phyloP scores from a whole-genome alignment of 768 basidiomycete genomes.

The Macrocybe gigantea region DNA sequence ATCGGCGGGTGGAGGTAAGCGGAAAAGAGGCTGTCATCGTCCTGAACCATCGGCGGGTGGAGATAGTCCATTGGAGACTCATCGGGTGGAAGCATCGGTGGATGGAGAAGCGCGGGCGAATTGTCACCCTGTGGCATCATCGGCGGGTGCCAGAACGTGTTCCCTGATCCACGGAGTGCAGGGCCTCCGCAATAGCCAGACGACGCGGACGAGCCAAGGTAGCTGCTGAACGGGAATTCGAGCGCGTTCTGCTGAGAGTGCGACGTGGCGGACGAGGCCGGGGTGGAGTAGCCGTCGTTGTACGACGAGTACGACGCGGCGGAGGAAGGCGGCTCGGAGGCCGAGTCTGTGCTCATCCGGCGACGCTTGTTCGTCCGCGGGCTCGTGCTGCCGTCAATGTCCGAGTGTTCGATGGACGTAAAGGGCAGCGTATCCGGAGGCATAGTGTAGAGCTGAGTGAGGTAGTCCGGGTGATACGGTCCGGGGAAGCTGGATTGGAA shows the following conservation, averaged over 20 bases:
- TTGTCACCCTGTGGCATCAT: conserved; percentile 53
- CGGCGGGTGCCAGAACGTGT: conserved; percentile 76
- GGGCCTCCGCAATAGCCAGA: conserved; percentile 29
- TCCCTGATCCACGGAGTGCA: conserved; percentile 50
- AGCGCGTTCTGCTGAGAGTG: conserved; percentile 60
- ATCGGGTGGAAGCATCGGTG: conserved; percentile 61
- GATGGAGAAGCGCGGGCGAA: conserved; percentile 57
- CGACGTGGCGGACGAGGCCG: conserved; percentile 44
- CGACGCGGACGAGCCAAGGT: conserved; percentile 22
- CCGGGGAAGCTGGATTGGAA: conserved; percentile 42
- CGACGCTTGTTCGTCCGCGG: conserved; percentile 60
- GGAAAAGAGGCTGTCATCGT: conserved; percentile 58
- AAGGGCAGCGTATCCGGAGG: conserved; percentile 51
- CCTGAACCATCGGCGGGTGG: conserved; percentile 58
- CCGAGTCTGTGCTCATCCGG: conserved; percentile 61
- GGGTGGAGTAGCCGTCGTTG: conserved; percentile 52
- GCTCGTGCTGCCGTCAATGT: conserved; percentile 25
- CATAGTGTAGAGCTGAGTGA: conserved; percentile 44
- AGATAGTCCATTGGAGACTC: conserved; percentile 72
- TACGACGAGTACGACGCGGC: conserved; percentile 62
- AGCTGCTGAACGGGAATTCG: conserved; percentile 52
- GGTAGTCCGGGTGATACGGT: conserved; percentile 70
- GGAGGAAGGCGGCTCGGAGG: conserved; percentile 50
- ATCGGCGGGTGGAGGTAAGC: conserved; percentile 42
- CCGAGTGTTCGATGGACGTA: conserved; percentile 35